Evolutionary conservation across 345 rosid species (phyloP).

Genomic region (Acer yangbiense): DNA sequence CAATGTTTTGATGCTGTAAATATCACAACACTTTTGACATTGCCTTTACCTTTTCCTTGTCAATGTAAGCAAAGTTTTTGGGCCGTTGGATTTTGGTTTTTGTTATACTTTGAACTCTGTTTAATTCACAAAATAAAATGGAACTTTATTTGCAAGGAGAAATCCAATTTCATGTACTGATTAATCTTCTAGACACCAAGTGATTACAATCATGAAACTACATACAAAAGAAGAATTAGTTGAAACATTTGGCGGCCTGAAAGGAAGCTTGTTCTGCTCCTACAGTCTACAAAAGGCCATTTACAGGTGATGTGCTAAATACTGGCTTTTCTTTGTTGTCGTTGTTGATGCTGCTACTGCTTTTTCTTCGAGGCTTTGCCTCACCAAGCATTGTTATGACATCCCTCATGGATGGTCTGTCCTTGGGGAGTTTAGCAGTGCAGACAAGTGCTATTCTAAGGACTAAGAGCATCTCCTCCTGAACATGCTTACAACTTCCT

Average conservation of each 20-base stretch:
- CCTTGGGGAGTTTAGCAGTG: conserved; percentile 84
- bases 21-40: conserved; percentile 13
- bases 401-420: conserved; percentile 91
- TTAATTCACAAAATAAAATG: too few species aligned
- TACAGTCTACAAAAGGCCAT: conserved; percentile 72
- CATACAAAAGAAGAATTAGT: conserved; percentile 44
- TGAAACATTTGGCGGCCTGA: neutral
- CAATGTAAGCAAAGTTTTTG: neutral
- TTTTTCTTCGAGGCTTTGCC: conserved; percentile 91
- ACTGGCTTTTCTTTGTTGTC: conserved; percentile 52
- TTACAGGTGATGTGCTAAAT: conserved; percentile 73
- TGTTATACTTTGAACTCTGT: too few species aligned
- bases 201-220: conserved; percentile 43
- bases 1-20: conserved; percentile 32
- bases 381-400: conserved; percentile 90
- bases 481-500: conserved; percentile 84
- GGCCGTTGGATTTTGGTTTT: too few species aligned
- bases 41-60: neutral
- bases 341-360: conserved; percentile 45
- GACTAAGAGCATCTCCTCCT: conserved; percentile 93
- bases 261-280: conserved; percentile 25
- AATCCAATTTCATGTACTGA: conserved; percentile 5
- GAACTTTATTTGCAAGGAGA: too few species aligned
- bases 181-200: conserved; percentile 18
- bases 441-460: conserved; percentile 83